phyloP scores from a whole-genome alignment of 495 filamentous ascomycete genomes.

The Chlorociboria aeruginascens region DNA sequence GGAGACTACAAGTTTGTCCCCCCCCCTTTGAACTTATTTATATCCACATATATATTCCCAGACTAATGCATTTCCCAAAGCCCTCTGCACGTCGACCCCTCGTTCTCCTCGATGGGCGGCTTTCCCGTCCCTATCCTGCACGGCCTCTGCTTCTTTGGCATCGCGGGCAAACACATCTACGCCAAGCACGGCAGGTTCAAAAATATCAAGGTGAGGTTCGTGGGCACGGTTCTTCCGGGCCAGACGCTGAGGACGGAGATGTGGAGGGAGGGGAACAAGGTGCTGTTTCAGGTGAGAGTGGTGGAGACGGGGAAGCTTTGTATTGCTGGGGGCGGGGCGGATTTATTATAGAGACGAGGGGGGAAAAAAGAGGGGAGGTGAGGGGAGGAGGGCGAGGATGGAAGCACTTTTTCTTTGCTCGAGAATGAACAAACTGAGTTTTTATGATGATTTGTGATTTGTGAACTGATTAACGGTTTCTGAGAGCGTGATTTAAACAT shows the following conservation, averaged over 20 bases:
- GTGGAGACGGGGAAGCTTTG: constrained; percentile 93
- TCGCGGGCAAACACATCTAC: constrained; percentile 82
- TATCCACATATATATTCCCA: background rate
- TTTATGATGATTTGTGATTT: too few species aligned
- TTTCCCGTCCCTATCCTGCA: constrained; percentile 94
- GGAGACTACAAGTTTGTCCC: constrained; percentile 55
- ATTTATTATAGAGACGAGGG: constrained; percentile 41
- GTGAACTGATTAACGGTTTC: too few species aligned
- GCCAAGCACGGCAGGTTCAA: constrained; percentile 72
- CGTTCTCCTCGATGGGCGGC: constrained; percentile 87
- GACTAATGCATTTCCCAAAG: background rate
- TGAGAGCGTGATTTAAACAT: too few species aligned
- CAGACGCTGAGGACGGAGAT: constrained; percentile 94
- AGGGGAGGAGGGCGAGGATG: too few species aligned
- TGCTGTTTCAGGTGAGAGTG: constrained; percentile 88
- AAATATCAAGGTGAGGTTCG: constrained; percentile 96
- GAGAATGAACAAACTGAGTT: too few species aligned
- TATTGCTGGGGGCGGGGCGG: constrained; percentile 78
- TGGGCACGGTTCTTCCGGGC: constrained; percentile 81
- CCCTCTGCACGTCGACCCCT: constrained; percentile 90
- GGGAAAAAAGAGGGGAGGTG: background rate
- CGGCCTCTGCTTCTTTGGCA: constrained; percentile 90
- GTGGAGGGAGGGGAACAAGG: constrained; percentile 88
- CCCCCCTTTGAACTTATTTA: background rate
- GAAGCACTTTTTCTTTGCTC: too few species aligned